A percentile compares a stretch with the other conserved stretches of the same genome.
These are phyloP conservation scores for Penicillium coffeae DNA, from an alignment of 495 filamentous ascomycete species.

Conservation along the genomic window DNA sequence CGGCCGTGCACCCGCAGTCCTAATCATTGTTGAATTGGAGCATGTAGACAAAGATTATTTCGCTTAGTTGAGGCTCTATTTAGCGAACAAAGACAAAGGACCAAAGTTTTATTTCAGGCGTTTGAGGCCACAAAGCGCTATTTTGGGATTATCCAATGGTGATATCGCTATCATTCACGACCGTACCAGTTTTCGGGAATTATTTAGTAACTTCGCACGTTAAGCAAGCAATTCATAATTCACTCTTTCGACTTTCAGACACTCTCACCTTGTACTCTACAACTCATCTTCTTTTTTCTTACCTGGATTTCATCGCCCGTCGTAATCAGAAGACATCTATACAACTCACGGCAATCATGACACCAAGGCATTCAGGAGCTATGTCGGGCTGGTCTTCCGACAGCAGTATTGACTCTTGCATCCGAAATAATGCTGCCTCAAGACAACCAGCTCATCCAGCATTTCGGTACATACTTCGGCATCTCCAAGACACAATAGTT, in stretches of 20 bases:
- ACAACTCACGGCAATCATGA: too few species aligned
- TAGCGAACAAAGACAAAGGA: slow-evolving; percentile 1
- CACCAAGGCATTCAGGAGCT: not conserved
- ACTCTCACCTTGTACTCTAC: not conserved
- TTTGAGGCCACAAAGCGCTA: slow-evolving; percentile 3
- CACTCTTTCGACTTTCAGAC: not conserved
- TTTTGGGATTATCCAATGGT: slow-evolving; percentile 15
- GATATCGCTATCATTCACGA: slow-evolving; percentile 5
- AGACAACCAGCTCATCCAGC: not conserved
- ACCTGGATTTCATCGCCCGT: too few species aligned
- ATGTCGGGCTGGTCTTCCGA: not conserved
- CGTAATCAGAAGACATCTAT: too few species aligned
- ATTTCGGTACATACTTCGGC: not conserved
- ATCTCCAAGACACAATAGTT: not conserved
- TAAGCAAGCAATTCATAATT: not conserved
- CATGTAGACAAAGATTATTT: slow-evolving; percentile 8
- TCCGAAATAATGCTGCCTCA: not conserved
- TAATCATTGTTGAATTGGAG: slow-evolving; percentile 2
- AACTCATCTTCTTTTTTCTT: not conserved
- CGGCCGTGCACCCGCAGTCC: too few species aligned
- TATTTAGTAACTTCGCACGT: not conserved
- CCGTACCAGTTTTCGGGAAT: not conserved
- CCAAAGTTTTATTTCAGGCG: not conserved
- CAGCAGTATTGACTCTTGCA: not conserved
- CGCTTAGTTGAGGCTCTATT: not conserved